Evolutionary conservation across 2,329 filamentous ascomycete genomes (phyloP).

Genomic region (Pseudogymnoascus pannorum): DNA sequence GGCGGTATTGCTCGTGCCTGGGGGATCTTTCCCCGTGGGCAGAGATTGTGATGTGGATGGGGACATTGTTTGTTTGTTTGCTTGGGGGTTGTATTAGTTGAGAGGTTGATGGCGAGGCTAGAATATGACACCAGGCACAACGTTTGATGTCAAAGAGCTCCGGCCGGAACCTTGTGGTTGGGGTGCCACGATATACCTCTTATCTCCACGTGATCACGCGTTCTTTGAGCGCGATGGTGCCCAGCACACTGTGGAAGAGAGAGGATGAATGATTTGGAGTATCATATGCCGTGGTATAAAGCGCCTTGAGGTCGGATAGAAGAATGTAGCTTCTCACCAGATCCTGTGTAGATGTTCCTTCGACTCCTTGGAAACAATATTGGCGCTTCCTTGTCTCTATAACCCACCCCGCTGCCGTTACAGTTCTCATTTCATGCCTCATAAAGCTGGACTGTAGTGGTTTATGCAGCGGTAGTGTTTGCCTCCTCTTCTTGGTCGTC

Average conservation of each 20-base stretch:
- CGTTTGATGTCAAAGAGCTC: conserved; percentile 5
- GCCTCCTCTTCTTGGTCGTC: not conserved
- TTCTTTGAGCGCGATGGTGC: not conserved
- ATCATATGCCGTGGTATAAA: conserved; percentile 2
- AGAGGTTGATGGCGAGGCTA: not conserved
- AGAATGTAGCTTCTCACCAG: not conserved
- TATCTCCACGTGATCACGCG: conserved; percentile 12
- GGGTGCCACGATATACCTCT: not conserved
- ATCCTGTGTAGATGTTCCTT: not conserved
- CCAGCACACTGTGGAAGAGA: not conserved
- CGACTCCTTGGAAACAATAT: conserved; percentile 3
- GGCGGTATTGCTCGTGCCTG: not conserved
- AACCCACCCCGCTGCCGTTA: not conserved
- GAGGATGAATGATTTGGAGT: not conserved
- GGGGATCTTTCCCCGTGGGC: conserved; percentile 5
- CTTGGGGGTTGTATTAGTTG: not conserved
- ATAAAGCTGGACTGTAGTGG: not conserved
- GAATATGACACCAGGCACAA: not conserved
- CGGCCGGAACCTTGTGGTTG: not conserved
- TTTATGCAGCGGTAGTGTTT: not conserved
- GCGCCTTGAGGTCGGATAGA: not conserved
- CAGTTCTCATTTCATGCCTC: not conserved
- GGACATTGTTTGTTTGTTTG: conserved; percentile 8
- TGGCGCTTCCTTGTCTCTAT: not conserved
- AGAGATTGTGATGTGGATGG: conserved; percentile 6